These are phyloP conservation scores for Mycena capillaripes DNA, from an alignment of 768 basidiomycete species.

Conservation along the genomic window DNA sequence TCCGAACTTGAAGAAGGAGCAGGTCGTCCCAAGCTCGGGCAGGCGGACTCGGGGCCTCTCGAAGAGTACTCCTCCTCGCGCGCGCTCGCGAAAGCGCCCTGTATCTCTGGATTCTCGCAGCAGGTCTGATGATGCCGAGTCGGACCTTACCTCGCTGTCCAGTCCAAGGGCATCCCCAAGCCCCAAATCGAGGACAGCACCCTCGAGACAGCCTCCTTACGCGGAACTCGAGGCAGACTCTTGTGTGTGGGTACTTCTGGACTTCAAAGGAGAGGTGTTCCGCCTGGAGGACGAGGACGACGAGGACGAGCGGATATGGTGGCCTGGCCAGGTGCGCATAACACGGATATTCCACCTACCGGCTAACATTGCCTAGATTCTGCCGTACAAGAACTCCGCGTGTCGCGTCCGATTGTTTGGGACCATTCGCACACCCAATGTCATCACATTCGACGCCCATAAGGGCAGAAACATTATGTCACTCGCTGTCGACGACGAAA, in stretches of 20 bases:
- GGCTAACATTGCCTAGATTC: slow-evolving; percentile 11
- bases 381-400: background rate
- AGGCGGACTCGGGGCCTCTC: background rate
- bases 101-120: slow-evolving; percentile 29
- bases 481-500: slow-evolving; percentile 47
- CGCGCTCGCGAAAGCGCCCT: background rate
- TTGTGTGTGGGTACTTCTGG: slow-evolving; percentile 69
- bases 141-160: slow-evolving; percentile 38
- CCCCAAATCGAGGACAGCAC: slow-evolving; percentile 29
- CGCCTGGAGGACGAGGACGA: slow-evolving; percentile 43
- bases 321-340: slow-evolving; percentile 75
- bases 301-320: slow-evolving; percentile 65
- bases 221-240: slow-evolving; percentile 29
- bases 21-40: background rate
- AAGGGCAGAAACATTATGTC: slow-evolving; percentile 57
- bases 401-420: slow-evolving; percentile 44
- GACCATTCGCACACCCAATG: background rate
- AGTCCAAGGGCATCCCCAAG: slow-evolving; percentile 7
- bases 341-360: slow-evolving; percentile 21
- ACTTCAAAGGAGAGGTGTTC: slow-evolving; percentile 52
- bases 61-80: background rate
- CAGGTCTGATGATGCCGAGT: slow-evolving; percentile 20
- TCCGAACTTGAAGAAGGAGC: background rate
- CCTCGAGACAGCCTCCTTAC: background rate
- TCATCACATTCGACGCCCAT: slow-evolving; percentile 37